Evolutionary conservation across 495 filamentous ascomycete genomes (phyloP).

Genomic region (Lentithecium fluviatile): DNA sequence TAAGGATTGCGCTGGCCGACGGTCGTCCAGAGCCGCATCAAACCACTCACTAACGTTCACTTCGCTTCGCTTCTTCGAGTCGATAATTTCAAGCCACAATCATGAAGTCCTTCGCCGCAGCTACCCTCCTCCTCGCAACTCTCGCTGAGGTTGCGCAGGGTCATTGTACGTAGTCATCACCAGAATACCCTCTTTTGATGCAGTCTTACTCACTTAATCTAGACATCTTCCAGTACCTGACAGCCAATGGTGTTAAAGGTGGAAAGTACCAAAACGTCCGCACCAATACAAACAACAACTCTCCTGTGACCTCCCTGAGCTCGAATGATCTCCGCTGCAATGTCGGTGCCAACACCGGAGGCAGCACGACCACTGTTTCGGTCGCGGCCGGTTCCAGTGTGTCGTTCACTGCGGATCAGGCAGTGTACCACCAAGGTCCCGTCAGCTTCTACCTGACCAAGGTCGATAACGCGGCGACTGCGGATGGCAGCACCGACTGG

Average conservation of each 20-base stretch:
- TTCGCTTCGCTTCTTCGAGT: not conserved
- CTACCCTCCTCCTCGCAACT: slow-evolving; percentile 18
- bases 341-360: slow-evolving; percentile 50
- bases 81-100: not conserved
- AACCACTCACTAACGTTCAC: not conserved
- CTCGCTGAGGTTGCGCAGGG: slow-evolving; percentile 28
- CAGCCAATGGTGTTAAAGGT: slow-evolving; percentile 48
- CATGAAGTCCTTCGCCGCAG: slow-evolving; percentile 32
- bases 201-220: slow-evolving; percentile 3
- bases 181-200: not conserved
- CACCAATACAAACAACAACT: slow-evolving; percentile 57
- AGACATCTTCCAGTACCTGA: slow-evolving; percentile 50
- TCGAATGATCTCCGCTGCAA: slow-evolving; percentile 56
- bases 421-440: slow-evolving; percentile 64
- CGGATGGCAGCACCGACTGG: slow-evolving; percentile 33
- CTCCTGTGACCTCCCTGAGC: slow-evolving; percentile 48
- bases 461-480: slow-evolving; percentile 26
- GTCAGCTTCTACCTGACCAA: slow-evolving; percentile 50
- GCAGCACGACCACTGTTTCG: slow-evolving; percentile 48
- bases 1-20: not conserved
- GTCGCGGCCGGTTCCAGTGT: slow-evolving; percentile 55
- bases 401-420: slow-evolving; percentile 49
- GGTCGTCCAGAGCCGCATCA: no score
- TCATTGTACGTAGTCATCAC: slow-evolving; percentile 22
- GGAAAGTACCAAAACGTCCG: slow-evolving; percentile 54